phyloP scores from a whole-genome alignment of 2,329 filamentous ascomycete species.

The Gaeumannomyces tritici region DNA sequence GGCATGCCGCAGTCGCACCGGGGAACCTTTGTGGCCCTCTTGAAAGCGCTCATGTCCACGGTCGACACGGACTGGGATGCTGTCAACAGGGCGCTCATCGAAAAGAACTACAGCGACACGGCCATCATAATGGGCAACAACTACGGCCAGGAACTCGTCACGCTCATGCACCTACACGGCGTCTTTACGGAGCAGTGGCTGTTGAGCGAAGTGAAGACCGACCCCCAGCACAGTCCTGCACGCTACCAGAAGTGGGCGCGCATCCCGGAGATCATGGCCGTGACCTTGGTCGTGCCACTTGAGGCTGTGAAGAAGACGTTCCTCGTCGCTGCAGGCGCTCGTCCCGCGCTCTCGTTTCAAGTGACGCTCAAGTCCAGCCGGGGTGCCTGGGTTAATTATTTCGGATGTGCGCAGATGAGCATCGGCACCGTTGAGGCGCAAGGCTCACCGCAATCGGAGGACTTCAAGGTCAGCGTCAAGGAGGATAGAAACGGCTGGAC shows the following conservation, averaged over 20 bases:
- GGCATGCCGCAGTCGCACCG: slow-evolving; percentile 24
- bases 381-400: slow-evolving; percentile 22
- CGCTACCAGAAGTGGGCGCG: slow-evolving; percentile 25
- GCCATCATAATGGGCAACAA: slow-evolving; percentile 19
- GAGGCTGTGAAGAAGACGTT: slow-evolving; percentile 17
- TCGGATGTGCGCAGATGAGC: slow-evolving; percentile 27
- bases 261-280: slow-evolving; percentile 24
- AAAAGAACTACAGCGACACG: slow-evolving; percentile 19
- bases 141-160: slow-evolving; percentile 23
- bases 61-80: slow-evolving; percentile 23
- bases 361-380: background rate
- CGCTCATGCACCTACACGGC: slow-evolving; percentile 24
- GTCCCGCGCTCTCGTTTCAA: background rate
- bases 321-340: background rate
- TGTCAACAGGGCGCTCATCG: slow-evolving; percentile 19
- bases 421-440: slow-evolving; percentile 25
- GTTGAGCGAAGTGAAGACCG: slow-evolving; percentile 9
- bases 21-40: slow-evolving; percentile 26
- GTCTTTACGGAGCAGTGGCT: slow-evolving; percentile 23
- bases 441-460: slow-evolving; percentile 16
- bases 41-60: slow-evolving; percentile 24
- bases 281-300: slow-evolving; percentile 26
- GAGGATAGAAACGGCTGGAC: slow-evolving; percentile 26
- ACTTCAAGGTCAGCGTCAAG: slow-evolving; percentile 20
- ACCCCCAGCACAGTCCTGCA: slow-evolving; percentile 11